Evolutionary conservation across 1,284 basidiomycete genomes (phyloP).

Genomic region (Trichosporon inkin): DNA sequence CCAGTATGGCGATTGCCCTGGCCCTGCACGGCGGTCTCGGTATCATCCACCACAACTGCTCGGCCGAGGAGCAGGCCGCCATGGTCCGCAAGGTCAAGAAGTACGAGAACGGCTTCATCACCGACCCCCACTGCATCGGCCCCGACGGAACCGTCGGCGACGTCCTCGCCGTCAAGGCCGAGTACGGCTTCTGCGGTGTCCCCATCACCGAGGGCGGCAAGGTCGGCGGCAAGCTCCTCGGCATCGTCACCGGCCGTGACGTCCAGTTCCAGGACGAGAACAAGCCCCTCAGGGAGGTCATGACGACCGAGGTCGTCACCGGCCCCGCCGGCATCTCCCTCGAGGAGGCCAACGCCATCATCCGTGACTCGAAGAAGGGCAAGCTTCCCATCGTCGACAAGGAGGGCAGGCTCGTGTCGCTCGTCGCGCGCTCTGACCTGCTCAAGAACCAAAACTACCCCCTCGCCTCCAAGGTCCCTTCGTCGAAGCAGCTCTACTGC

Average conservation of each 20-base stretch:
- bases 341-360: slow-evolving; percentile 85
- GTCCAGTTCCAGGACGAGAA: slow-evolving; percentile 81
- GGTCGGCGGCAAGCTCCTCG: slow-evolving; percentile 84
- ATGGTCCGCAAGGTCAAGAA: slow-evolving; percentile 98
- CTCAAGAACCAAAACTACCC: slow-evolving; percentile 98
- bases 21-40: slow-evolving; percentile 94
- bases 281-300: slow-evolving; percentile 73
- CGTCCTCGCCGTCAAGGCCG: slow-evolving; percentile 87
- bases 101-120: slow-evolving; percentile 98
- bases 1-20: slow-evolving; percentile 85
- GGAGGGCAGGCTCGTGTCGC: slow-evolving; percentile 70
- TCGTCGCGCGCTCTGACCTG: slow-evolving; percentile 91
- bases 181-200: slow-evolving; percentile 92
- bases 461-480: slow-evolving; percentile 84
- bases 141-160: slow-evolving; percentile 77
- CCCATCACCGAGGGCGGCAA: slow-evolving; percentile 92
- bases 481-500: slow-evolving; percentile 93
- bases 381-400: slow-evolving; percentile 87
- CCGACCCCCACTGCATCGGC: slow-evolving; percentile 83
- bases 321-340: slow-evolving; percentile 83
- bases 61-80: slow-evolving; percentile 79
- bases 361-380: slow-evolving; percentile 96
- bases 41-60: slow-evolving; percentile 98
- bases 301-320: slow-evolving; percentile 82
- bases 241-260: slow-evolving; percentile 95